phyloP scores from a whole-genome alignment of 73 alveolate genomes.

The Tetrahymena malaccensis region DNA sequence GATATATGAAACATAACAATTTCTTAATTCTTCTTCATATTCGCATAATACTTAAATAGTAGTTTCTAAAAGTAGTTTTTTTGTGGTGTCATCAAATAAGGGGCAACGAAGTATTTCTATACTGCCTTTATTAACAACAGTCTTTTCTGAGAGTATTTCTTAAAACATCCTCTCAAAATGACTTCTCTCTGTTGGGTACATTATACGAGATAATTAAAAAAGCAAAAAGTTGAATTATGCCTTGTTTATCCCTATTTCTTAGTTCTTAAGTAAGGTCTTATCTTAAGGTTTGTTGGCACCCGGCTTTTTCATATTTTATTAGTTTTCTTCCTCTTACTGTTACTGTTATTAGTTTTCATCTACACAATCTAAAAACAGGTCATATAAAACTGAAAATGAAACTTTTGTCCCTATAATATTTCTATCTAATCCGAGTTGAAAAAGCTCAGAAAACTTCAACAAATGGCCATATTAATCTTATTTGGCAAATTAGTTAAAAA shows the following conservation, averaged over 20 bases:
- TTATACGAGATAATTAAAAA: conserved; percentile 15
- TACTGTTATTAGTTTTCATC: not conserved
- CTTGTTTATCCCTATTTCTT: conserved; percentile 14
- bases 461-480: not conserved
- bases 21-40: conserved; percentile 23
- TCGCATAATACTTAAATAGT: conserved; percentile 5
- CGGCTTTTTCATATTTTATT: not conserved
- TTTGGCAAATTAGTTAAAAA: not conserved
- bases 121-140: not conserved
- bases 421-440: not conserved
- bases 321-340: not conserved
- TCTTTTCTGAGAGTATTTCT: conserved; percentile 31
- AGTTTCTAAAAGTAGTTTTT: conserved; percentile 22
- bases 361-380: not conserved
- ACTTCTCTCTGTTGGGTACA: conserved; percentile 12
- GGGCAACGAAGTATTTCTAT: conserved; percentile 6
- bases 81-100: conserved; percentile 29
- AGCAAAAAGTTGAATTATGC: conserved; percentile 29
- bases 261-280: not conserved
- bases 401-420: not conserved
- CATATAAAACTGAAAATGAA: not conserved
- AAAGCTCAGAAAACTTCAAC: not conserved
- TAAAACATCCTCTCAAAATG: conserved; percentile 28
- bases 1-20: conserved; percentile 13
- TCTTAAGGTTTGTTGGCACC: not conserved